Conservation (phyloP, 2,329 filamentous ascomycete genomes). For the Fusarium sp. region DNA sequence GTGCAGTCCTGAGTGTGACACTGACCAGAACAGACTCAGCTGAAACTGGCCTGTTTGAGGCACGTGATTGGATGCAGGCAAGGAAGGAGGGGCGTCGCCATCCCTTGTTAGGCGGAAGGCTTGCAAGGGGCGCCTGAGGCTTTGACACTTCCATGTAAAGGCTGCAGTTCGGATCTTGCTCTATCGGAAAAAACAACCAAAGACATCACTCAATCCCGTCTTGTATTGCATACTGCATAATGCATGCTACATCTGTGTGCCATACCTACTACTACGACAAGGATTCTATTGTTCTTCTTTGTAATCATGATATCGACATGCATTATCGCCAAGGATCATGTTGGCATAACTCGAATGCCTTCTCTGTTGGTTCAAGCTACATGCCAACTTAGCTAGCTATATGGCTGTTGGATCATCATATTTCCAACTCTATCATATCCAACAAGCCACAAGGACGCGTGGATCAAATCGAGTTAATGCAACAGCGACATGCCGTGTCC, state of each 20-base stretch:
- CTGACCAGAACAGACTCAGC: conserved; percentile 41
- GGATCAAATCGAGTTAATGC: conserved; percentile 29
- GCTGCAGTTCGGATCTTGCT: conserved; percentile 35
- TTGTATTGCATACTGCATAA: conserved; percentile 18
- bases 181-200: conserved; percentile 32
- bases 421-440: not conserved
- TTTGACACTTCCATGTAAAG: conserved; percentile 21
- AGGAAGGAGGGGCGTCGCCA: conserved; percentile 30
- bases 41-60: conserved; percentile 34
- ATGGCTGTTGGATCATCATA: not conserved
- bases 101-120: conserved; percentile 33
- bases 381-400: not conserved
- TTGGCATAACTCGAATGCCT: not conserved
- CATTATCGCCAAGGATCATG: conserved; percentile 12
- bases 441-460: conserved; percentile 31
- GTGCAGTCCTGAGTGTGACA: conserved; percentile 33
- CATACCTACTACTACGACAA: conserved; percentile 4
- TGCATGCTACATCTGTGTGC: not conserved
- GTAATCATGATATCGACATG: conserved; percentile 14
- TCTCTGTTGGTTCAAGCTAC: not conserved
- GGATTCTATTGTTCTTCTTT: not conserved
- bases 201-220: conserved; percentile 10
- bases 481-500: conserved; percentile 11
- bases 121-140: conserved; percentile 43
- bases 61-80: conserved; percentile 39